Evolutionary conservation across 129 eudicot species (phyloP).

Genomic region (Flaveria sonorensis): DNA sequence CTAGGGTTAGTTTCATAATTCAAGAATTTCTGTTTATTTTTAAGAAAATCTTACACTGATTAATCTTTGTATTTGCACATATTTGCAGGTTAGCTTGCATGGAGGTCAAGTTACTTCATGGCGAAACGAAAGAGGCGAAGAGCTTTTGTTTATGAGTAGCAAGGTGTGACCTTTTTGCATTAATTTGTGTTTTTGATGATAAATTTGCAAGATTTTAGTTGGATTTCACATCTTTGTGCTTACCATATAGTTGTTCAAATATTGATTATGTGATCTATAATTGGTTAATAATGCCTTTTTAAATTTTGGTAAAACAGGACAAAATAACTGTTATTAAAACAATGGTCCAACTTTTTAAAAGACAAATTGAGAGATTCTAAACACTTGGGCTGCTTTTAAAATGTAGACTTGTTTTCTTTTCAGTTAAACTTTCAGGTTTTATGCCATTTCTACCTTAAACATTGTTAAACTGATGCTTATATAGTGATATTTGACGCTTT

Average conservation of each 20-base stretch:
- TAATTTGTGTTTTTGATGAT: constrained; percentile 8
- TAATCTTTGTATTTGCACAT: not conserved
- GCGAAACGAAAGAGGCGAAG: constrained; percentile 87
- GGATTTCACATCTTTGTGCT: not conserved
- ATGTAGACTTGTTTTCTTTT: not conserved
- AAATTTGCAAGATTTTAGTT: constrained; percentile 2
- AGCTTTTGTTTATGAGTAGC: constrained; percentile 78
- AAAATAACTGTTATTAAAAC: not conserved
- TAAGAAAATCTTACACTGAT: not conserved
- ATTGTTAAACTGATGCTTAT: constrained; percentile 2
- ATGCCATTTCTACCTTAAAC: not conserved
- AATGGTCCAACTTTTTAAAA: not conserved
- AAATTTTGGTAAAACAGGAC: not conserved
- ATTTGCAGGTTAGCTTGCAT: constrained; percentile 70
- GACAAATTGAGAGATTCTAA: not conserved
- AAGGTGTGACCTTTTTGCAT: constrained; percentile 53
- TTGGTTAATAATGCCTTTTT: not conserved
- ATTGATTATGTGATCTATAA: constrained; percentile 1
- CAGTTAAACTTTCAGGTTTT: not conserved
- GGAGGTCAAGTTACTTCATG: constrained; percentile 93
- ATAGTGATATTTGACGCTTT: constrained; percentile 23
- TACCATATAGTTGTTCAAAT: not conserved
- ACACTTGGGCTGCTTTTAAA: not conserved
- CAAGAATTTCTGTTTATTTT: constrained; percentile 5
- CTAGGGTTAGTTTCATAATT: constrained; percentile 48